phyloP scores from a whole-genome alignment of 768 basidiomycete genomes.

The Auricularia cornea region DNA sequence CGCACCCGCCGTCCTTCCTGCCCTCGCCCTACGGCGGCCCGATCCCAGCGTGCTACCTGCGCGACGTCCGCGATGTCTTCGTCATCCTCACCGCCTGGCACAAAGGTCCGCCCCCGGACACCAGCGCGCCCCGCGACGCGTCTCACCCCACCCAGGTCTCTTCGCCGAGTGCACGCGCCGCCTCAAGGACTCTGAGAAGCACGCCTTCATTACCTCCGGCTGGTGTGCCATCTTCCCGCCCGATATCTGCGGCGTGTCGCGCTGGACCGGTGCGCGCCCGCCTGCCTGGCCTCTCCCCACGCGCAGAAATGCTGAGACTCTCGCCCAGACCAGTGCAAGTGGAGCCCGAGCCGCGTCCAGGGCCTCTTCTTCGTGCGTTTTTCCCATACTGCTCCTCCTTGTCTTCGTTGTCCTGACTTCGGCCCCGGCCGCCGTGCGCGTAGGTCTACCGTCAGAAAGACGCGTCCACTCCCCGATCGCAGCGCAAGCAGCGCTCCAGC shows the following conservation, averaged over 20 bases:
- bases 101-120: background rate
- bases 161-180: background rate
- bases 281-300: background rate
- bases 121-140: background rate
- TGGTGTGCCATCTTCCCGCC: background rate
- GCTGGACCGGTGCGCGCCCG: background rate
- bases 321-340: background rate
- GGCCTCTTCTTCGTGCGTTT: background rate
- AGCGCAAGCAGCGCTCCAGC: background rate
- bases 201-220: background rate
- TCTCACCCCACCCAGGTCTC: background rate
- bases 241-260: background rate
- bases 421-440: background rate
- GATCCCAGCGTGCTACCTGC: background rate
- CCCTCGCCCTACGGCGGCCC: background rate
- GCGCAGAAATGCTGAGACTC: background rate
- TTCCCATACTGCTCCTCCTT: no score
- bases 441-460: background rate
- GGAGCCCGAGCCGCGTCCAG: background rate
- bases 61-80: background rate
- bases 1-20: background rate
- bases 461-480: background rate
- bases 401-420: background rate
- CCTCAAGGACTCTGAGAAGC: background rate
- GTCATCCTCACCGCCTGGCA: background rate